Base-by-base conservation (phyloP, 768 basidiomycete genomes). In the Daedaleopsis nitida region DNA sequence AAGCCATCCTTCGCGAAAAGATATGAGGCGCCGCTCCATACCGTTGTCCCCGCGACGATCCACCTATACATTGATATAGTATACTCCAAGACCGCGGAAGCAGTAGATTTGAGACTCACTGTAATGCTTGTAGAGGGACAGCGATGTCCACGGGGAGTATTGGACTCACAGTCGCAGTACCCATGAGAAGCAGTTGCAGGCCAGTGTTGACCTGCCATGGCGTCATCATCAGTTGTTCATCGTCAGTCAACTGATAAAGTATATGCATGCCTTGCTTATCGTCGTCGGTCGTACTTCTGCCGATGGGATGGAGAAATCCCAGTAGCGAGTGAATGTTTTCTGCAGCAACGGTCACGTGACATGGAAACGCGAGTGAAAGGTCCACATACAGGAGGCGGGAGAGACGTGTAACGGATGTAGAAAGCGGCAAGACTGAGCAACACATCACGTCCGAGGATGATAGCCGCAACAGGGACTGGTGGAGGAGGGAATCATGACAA, bases 291-390 rank as follows among this genome's bases (percentile, higher is more conserved):
- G 85, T 13, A 98, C 94, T 74, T 97, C 96, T 1, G 94, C 96
- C 1, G 95, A 96, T 1, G 97, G 94, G 53, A 97, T 86, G 11
- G 92, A 91, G 64, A 97, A 93, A 72, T 98, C 92, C 92, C 96
- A 99, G 75, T 98, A 99, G 37, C 97, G 86, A 24, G 78, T 72
- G 70, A 94, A 89, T 0, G 95, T 97, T 93, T 93, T 92, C 91
- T 96, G 73, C 27, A 32, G 39, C 14, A 38, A 16, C 11, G 43
- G 57, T 58, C 63, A 61, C 51, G 58, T 61, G 59, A 63, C 32
- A 32, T 23, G 27, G n/a, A 39, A 47, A 34, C 34, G 24, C 23
- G n/a, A 32, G 65, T 19, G 38, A 48, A 37, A 32, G 3, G 61
- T 54, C 14, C 54, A 76, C 92, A 53, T 75, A 95, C 96, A 5